phyloP scores from a whole-genome alignment of 306 rosid species.

The Prinsepia uniflora region DNA sequence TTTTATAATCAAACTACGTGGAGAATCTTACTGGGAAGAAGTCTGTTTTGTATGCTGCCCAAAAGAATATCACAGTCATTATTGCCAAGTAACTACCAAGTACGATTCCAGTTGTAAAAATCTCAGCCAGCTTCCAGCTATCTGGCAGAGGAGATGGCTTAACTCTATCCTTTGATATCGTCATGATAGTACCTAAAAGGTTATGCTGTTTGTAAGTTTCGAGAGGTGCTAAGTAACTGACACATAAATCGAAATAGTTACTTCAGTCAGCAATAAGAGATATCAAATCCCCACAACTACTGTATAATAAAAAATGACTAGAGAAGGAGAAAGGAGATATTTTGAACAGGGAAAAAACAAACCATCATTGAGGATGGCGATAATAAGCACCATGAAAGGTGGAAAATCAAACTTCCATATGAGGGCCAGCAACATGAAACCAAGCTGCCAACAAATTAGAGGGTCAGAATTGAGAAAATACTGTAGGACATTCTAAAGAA shows the following conservation, averaged over 20 bases:
- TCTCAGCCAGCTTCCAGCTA: constrained; percentile 96
- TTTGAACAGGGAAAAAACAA: constrained; percentile 32
- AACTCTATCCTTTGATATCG: constrained; percentile 92
- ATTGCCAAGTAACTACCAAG: constrained; percentile 97
- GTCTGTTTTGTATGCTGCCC: constrained; percentile 90
- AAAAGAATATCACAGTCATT: constrained; percentile 98
- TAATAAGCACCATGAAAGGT: constrained; percentile 96
- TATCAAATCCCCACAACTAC: too few species aligned
- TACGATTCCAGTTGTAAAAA: constrained; percentile 84
- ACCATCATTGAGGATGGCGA: constrained; percentile 97
- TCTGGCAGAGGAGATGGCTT: constrained; percentile 98
- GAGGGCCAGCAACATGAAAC: constrained; percentile 96
- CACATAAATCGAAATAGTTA: not conserved
- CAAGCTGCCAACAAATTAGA: constrained; percentile 62
- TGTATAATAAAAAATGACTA: too few species aligned
- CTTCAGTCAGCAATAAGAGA: too few species aligned
- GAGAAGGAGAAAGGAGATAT: not conserved
- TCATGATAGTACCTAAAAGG: constrained; percentile 87
- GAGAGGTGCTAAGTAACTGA: too few species aligned
- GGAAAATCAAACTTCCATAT: constrained; percentile 96
- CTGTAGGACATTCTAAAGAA: constrained; percentile 10
- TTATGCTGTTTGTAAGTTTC: constrained; percentile 14
- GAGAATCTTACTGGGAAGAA: constrained; percentile 78
- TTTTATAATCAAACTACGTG: constrained; percentile 7
- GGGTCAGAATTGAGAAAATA: constrained; percentile 23